These are phyloP conservation scores for Coemansia sp. DNA, from an alignment of 192 early-diverging fungal genomes.

Conservation along the genomic window DNA sequence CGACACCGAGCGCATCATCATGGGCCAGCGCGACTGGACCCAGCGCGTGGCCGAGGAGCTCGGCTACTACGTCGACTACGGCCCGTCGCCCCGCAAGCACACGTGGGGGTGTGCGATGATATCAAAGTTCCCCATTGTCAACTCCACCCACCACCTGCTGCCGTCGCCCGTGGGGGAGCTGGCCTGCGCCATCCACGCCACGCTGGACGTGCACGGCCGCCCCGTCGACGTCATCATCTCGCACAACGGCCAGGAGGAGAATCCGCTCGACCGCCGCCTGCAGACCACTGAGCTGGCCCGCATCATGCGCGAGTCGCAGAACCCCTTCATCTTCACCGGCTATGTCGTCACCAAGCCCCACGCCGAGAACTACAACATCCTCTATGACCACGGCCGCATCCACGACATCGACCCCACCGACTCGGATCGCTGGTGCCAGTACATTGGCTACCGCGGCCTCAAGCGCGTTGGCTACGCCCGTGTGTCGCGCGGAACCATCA, in stretches of 20 bases:
- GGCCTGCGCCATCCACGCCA: slow-evolving; percentile 86
- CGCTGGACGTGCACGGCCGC: slow-evolving; percentile 78
- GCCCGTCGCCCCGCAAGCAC: slow-evolving; percentile 82
- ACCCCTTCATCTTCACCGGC: slow-evolving; percentile 79
- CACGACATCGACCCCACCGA: slow-evolving; percentile 78
- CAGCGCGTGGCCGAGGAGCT: slow-evolving; percentile 79
- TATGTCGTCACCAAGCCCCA: slow-evolving; percentile 80
- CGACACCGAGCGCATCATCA: slow-evolving; percentile 78
- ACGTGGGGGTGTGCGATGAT: slow-evolving; percentile 86
- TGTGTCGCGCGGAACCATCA: slow-evolving; percentile 75
- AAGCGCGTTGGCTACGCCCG: slow-evolving; percentile 75
- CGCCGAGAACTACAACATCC: slow-evolving; percentile 61
- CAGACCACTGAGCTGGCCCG: slow-evolving; percentile 79
- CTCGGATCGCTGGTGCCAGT: slow-evolving; percentile 82
- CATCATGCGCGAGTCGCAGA: slow-evolving; percentile 72
- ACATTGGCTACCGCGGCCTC: slow-evolving; percentile 77
- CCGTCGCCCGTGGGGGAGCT: slow-evolving; percentile 81
- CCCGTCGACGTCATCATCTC: slow-evolving; percentile 78
- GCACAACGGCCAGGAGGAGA: slow-evolving; percentile 83
- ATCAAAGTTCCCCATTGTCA: slow-evolving; percentile 81
- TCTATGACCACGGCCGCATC: slow-evolving; percentile 67
- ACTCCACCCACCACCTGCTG: slow-evolving; percentile 72
- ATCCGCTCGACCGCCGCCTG: slow-evolving; percentile 69
- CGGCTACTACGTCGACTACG: slow-evolving; percentile 78
- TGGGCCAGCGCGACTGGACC: slow-evolving; percentile 81